phyloP scores from a whole-genome alignment of 225 moss, liverwort and hornwort genomes.

The Lunularia cruciata region DNA sequence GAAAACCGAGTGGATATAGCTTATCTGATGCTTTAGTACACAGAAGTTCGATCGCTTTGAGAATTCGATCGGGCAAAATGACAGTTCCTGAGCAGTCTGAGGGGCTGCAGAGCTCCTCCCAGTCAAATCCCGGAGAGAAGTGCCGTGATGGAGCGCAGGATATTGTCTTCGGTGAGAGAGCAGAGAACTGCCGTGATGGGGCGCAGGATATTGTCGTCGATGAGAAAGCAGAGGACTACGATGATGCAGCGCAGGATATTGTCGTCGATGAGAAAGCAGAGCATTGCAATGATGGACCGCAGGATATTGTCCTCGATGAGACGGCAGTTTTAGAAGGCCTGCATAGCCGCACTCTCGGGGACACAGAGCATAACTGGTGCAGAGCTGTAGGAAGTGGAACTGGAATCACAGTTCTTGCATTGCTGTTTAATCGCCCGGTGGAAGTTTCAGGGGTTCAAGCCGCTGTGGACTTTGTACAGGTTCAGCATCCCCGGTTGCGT shows the following conservation, averaged over 20 bases:
- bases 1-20: too few relatives aligned
- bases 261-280: background rate
- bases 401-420: constrained; percentile 79
- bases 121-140: too few relatives aligned
- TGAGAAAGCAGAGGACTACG: background rate
- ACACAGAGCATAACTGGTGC: constrained; percentile 99
- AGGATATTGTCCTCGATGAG: background rate
- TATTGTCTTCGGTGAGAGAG: background rate
- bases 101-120: too few relatives aligned
- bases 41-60: too few relatives aligned
- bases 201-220: background rate
- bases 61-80: too few relatives aligned
- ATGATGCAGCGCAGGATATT: background rate
- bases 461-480: constrained; percentile 64
- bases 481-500: constrained; percentile 88
- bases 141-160: background rate
- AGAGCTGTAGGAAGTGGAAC: constrained; percentile 85
- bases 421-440: constrained; percentile 58
- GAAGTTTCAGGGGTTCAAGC: constrained; percentile 55
- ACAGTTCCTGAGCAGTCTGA: too few relatives aligned
- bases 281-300: background rate
- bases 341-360: constrained; percentile 70
- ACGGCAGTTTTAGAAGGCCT: constrained; percentile 48
- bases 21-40: too few relatives aligned
- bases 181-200: too few relatives aligned